A percentile compares a stretch with the other conserved stretches of the same genome.
These are phyloP conservation scores for Rosa lucieae DNA, from an alignment of 306 rosid genomes.

Conservation along the genomic window DNA sequence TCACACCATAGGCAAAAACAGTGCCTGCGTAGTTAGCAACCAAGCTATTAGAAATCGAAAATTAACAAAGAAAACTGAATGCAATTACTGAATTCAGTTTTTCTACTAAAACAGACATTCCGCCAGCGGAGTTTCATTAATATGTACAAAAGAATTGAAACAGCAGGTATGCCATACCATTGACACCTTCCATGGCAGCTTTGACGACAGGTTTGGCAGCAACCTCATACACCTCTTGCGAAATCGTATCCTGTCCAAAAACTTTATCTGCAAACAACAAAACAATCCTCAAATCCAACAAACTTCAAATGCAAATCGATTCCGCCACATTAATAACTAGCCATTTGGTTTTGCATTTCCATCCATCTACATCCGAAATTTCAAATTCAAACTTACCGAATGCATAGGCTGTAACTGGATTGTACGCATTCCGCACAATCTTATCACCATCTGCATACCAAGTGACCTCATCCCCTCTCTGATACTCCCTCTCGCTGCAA, in stretches of 20 bases:
- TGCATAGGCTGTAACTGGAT: slow-evolving; percentile 91
- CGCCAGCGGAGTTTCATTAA: not conserved
- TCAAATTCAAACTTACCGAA: slow-evolving; percentile 58
- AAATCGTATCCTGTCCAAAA: slow-evolving; percentile 79
- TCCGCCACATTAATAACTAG: slow-evolving; percentile 11
- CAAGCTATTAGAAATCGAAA: not conserved
- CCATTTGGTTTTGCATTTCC: not conserved
- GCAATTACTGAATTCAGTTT: not conserved
- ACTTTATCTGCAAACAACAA: slow-evolving; percentile 78
- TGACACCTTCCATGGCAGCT: slow-evolving; percentile 98
- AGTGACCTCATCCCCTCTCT: slow-evolving; percentile 88
- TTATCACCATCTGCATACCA: slow-evolving; percentile 98
- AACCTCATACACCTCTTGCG: slow-evolving; percentile 90
- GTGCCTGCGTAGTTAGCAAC: slow-evolving; percentile 63
- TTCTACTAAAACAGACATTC: not conserved
- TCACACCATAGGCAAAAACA: slow-evolving; percentile 98
- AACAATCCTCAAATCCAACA: slow-evolving; percentile 33
- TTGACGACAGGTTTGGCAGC: slow-evolving; percentile 97
- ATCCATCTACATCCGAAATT: slow-evolving; percentile 19
- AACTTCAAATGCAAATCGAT: slow-evolving; percentile 17
- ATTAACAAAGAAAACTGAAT: slow-evolving; percentile 9
- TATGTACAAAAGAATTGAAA: not conserved
- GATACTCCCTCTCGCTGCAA: slow-evolving; percentile 96
- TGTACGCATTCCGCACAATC: slow-evolving; percentile 85
- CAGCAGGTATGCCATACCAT: slow-evolving; percentile 48